Percentiles rank a stretch among this genome's conserved stretches.
These are phyloP conservation scores for Coelastrella sp. DNA, from an alignment of 139 green algal genomes.

Conservation along the genomic window DNA sequence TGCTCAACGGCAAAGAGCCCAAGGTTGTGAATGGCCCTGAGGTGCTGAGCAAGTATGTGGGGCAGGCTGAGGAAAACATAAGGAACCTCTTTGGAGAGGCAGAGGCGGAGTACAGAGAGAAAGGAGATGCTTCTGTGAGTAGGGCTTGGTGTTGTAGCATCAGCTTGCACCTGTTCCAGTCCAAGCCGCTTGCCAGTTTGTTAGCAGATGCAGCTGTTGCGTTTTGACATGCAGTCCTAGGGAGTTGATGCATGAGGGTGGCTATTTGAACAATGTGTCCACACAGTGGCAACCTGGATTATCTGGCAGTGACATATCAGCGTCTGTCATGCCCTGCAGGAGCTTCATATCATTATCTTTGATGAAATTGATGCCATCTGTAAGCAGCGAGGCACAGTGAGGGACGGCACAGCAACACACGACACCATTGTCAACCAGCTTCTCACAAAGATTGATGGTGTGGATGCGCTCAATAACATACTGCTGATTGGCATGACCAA, in stretches of 20 bases:
- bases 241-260: too few species aligned
- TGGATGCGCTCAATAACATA: slow-evolving; percentile 99
- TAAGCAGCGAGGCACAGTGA: slow-evolving; percentile 89
- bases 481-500: slow-evolving; percentile 98
- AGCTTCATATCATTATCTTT: slow-evolving; percentile 99
- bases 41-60: slow-evolving; percentile 95
- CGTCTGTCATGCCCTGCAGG: slow-evolving; percentile 60
- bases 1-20: slow-evolving; percentile 98
- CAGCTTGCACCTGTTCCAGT: too few species aligned
- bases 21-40: slow-evolving; percentile 85
- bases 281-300: too few species aligned
- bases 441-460: slow-evolving; percentile 99
- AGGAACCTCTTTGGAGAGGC: slow-evolving; percentile 96
- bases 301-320: background rate
- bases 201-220: background rate
- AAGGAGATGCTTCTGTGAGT: slow-evolving; percentile 38
- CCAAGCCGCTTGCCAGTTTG: too few species aligned
- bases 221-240: too few species aligned
- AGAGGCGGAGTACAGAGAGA: slow-evolving; percentile 86
- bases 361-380: slow-evolving; percentile 99
- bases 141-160: background rate
- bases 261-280: too few species aligned
- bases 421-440: slow-evolving; percentile 99
- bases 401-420: slow-evolving; percentile 89
- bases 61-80: slow-evolving; percentile 97